Evolutionary conservation across 2,329 filamentous ascomycete species (phyloP).

Genomic region (Sphaerulina musiva): DNA sequence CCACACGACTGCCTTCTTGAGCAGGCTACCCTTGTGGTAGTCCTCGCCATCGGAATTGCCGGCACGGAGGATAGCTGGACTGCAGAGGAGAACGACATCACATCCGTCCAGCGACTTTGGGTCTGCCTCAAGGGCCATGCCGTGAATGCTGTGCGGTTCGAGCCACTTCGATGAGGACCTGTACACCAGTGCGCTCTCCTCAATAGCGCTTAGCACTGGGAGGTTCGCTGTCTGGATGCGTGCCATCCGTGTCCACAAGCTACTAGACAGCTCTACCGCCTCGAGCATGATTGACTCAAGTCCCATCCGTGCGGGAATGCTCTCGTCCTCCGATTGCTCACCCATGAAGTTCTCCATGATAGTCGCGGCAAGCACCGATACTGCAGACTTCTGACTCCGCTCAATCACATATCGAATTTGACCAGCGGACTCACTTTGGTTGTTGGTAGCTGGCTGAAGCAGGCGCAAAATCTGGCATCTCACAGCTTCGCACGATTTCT

Average conservation of each 20-base stretch:
- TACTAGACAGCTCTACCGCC: slow-evolving; percentile 13
- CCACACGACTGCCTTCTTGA: slow-evolving; percentile 13
- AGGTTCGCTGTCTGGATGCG: neutral
- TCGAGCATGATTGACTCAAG: neutral
- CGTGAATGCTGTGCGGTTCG: slow-evolving; percentile 5
- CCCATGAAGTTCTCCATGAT: neutral
- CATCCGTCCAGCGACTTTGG: slow-evolving; percentile 3
- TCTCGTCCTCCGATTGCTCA: neutral
- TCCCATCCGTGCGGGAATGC: neutral
- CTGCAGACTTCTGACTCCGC: neutral
- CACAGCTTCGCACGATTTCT: slow-evolving; percentile 1
- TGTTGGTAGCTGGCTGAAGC: slow-evolving; percentile 3
- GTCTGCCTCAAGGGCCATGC: slow-evolving; percentile 4
- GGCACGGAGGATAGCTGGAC: slow-evolving; percentile 1
- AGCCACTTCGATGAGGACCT: neutral
- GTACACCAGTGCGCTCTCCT: neutral
- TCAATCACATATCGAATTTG: neutral
- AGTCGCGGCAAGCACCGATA: neutral
- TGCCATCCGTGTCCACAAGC: slow-evolving; percentile 8
- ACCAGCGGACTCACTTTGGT: neutral
- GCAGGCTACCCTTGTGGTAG: neutral
- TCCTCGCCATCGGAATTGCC: slow-evolving; percentile 10
- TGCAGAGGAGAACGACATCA: slow-evolving; percentile 6
- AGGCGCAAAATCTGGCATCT: slow-evolving; percentile 12
- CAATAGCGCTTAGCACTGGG: neutral